phyloP scores from a whole-genome alignment of 176 grass and related monocot genomes.

The Musa acuminata region DNA sequence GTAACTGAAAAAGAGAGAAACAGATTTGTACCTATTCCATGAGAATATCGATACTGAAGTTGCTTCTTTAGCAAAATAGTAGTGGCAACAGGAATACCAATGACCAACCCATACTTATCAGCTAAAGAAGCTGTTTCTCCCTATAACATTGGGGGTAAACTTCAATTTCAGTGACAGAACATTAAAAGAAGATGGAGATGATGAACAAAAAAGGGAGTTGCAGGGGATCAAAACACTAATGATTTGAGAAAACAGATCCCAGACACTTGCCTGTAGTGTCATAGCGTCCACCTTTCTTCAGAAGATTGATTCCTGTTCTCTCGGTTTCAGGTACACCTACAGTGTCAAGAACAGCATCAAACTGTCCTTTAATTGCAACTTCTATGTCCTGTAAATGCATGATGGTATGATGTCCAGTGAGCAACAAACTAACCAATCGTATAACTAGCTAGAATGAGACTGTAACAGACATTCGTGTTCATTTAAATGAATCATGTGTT shows the following conservation, averaged over 20 bases:
- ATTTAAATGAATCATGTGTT: no score
- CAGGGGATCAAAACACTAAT: not conserved
- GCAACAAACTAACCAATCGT: no score
- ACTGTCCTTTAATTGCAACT: constrained; percentile 56
- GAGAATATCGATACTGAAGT: constrained; percentile 55
- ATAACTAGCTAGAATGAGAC: no score
- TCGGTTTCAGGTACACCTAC: constrained; percentile 87
- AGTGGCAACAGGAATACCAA: constrained; percentile 69
- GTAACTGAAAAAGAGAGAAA: constrained; percentile 2
- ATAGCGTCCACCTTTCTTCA: constrained; percentile 92
- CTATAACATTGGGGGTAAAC: constrained; percentile 23
- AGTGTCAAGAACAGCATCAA: constrained; percentile 89
- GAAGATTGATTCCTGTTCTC: constrained; percentile 63
- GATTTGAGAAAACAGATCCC: not conserved
- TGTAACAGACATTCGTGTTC: no score
- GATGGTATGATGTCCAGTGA: constrained; percentile 5
- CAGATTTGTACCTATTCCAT: constrained; percentile 51
- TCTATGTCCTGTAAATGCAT: constrained; percentile 61
- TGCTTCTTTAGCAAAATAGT: constrained; percentile 77
- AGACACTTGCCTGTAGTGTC: constrained; percentile 74
- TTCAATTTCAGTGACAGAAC: not conserved
- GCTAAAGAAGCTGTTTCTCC: constrained; percentile 77
- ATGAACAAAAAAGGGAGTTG: not conserved
- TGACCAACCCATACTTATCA: constrained; percentile 70
- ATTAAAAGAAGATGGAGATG: constrained; percentile 1